These are phyloP conservation scores for Aspergillus latus DNA, from an alignment of 2,329 filamentous ascomycete genomes.

Conservation along the genomic window DNA sequence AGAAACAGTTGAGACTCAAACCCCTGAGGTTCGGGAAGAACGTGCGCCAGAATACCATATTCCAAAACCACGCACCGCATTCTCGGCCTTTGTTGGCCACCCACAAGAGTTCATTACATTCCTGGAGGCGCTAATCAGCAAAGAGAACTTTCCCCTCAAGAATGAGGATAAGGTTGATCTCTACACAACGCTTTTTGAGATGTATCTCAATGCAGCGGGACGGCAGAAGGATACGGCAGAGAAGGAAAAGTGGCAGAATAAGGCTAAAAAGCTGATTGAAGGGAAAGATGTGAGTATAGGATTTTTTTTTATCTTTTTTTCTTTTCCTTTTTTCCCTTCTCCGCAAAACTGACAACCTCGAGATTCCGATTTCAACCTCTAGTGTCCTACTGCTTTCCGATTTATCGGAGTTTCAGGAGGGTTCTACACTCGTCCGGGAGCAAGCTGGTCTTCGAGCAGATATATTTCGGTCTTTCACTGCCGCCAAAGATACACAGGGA, in stretches of 20 bases:
- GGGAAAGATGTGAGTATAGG: conserved; percentile 61
- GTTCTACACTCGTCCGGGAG: conserved; percentile 88
- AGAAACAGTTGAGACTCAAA: conserved; percentile 29
- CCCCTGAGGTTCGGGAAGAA: conserved; percentile 33
- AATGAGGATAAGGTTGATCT: conserved; percentile 78
- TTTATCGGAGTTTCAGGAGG: conserved; percentile 83
- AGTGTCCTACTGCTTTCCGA: conserved; percentile 92
- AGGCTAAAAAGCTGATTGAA: conserved; percentile 86
- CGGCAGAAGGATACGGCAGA: conserved; percentile 66
- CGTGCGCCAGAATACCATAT: conserved; percentile 65
- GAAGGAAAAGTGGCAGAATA: conserved; percentile 80
- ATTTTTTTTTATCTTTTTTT: not conserved
- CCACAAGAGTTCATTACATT: conserved; percentile 89
- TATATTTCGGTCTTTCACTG: conserved; percentile 94
- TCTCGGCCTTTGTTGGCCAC: conserved; percentile 95
- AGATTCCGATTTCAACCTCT: conserved; percentile 83
- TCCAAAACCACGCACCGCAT: conserved; percentile 82
- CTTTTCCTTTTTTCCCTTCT: not conserved
- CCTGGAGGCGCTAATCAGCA: conserved; percentile 79
- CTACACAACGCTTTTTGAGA: conserved; percentile 94
- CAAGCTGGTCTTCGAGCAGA: conserved; percentile 89
- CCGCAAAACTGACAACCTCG: not conserved
- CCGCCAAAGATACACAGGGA: conserved; percentile 84
- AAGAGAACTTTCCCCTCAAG: conserved; percentile 60
- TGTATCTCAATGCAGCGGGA: conserved; percentile 89